Conservation (phyloP, 257 asterid genomes). For the Henckelia pumila region DNA sequence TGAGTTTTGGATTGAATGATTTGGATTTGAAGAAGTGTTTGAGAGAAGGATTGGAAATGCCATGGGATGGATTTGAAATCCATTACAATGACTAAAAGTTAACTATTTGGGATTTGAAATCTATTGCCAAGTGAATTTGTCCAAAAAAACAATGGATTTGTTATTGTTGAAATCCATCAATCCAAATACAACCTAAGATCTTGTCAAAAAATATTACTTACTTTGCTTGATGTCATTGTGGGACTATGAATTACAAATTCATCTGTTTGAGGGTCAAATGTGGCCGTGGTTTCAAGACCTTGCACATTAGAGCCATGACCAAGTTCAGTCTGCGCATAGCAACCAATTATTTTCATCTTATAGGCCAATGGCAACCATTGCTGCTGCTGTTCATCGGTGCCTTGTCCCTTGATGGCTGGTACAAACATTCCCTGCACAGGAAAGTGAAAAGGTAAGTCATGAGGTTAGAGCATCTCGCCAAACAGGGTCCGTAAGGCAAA, state of each 20-base stretch:
- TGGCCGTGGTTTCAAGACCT: slow-evolving; percentile 98
- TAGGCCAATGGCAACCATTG: slow-evolving; percentile 92
- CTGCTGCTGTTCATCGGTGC: slow-evolving; percentile 83
- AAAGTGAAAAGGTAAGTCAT: slow-evolving; percentile 22
- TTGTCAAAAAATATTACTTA: slow-evolving; percentile 32
- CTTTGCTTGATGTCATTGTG: slow-evolving; percentile 96
- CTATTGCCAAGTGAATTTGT: too few relatives aligned
- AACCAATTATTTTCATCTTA: slow-evolving; percentile 97
- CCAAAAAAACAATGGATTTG: too few relatives aligned
- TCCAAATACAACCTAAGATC: too few relatives aligned
- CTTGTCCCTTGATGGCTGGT: slow-evolving; percentile 93
- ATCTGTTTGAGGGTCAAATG: slow-evolving; percentile 88
- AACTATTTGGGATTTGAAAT: too few relatives aligned
- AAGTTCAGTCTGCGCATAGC: slow-evolving; percentile 99
- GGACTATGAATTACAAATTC: slow-evolving; percentile 96
- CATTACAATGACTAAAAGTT: too few relatives aligned
- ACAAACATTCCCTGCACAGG: slow-evolving; percentile 85
- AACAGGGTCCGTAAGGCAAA: background rate
- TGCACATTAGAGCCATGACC: slow-evolving; percentile 99
- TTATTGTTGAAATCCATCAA: too few relatives aligned
- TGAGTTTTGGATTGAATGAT: too few relatives aligned
- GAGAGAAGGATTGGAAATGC: too few relatives aligned
- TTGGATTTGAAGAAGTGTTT: too few relatives aligned
- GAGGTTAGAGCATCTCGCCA: background rate
- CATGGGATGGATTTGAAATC: too few relatives aligned